Conservation (phyloP, 441 rosid species). For the California macrophylla region DNA sequence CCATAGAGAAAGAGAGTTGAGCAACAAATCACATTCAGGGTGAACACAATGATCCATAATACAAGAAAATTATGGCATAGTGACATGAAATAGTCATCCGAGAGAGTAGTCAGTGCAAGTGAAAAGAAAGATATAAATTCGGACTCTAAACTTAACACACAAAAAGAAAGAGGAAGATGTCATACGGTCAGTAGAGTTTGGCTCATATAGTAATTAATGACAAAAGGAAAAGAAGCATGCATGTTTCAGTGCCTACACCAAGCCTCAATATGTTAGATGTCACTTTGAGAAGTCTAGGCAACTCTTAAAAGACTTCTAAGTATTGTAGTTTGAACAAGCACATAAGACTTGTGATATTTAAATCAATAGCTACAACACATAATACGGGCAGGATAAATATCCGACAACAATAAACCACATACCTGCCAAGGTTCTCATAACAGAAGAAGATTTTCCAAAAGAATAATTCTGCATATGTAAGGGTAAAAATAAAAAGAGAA, state of each 20-base stretch:
- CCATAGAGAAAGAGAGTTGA: neutral
- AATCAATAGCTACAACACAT: conserved; percentile 1
- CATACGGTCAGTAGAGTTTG: neutral
- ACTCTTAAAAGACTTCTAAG: neutral
- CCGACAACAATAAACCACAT: conserved; percentile 19
- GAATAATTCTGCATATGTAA: conserved; percentile 59
- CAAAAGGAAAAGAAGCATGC: neutral
- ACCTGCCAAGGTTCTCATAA: conserved; percentile 91
- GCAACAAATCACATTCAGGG: neutral
- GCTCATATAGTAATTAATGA: neutral
- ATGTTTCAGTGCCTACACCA: neutral
- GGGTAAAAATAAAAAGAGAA: neutral
- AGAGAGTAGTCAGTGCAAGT: too few species aligned
- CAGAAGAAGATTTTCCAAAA: conserved; percentile 84
- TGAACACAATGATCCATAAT: neutral
- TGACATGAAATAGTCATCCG: neutral
- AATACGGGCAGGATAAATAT: conserved; percentile 7
- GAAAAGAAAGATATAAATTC: too few species aligned
- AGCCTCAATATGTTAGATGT: neutral
- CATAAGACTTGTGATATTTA: neutral
- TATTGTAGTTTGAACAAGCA: neutral
- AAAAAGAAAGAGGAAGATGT: too few species aligned
- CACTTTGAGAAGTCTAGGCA: neutral
- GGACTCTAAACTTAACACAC: too few species aligned
- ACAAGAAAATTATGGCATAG: neutral